These are phyloP conservation scores for Colletotrichum brevisporum DNA, from an alignment of 2,329 filamentous ascomycete species.

Conservation along the genomic window DNA sequence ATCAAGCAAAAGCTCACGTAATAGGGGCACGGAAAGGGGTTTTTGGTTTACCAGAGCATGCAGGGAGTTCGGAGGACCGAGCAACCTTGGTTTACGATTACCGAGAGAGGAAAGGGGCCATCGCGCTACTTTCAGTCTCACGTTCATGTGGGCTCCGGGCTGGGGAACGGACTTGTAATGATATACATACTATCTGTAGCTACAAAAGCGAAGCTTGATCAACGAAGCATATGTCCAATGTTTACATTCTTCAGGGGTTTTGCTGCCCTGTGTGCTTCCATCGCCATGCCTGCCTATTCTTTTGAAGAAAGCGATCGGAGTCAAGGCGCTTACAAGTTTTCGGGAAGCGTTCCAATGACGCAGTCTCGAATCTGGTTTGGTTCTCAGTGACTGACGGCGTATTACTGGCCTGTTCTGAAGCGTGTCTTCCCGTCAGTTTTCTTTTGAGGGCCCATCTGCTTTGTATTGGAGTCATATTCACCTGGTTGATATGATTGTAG, in stretches of 20 bases:
- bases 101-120: neutral
- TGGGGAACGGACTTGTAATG: conserved; percentile 35
- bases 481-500: no score
- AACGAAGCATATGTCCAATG: conserved; percentile 37
- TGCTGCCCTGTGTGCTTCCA: no score
- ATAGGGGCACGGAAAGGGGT: conserved; percentile 36
- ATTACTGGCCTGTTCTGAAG: no score
- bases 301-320: no score
- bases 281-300: no score
- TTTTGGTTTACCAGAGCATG: conserved; percentile 16
- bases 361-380: no score
- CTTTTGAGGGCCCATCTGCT: no score
- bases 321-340: no score
- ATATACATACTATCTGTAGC: conserved; percentile 39
- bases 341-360: no score
- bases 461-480: no score
- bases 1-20: conserved; percentile 99
- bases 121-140: neutral
- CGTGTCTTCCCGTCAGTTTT: no score
- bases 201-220: conserved; percentile 32
- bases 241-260: neutral
- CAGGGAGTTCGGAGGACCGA: conserved; percentile 11
- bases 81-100: conserved; percentile 3
- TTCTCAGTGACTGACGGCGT: no score
- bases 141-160: conserved; percentile 9